Evolutionary conservation across 352 stramenopile species (phyloP).

Genomic region (Elongisporangium anandrum): DNA sequence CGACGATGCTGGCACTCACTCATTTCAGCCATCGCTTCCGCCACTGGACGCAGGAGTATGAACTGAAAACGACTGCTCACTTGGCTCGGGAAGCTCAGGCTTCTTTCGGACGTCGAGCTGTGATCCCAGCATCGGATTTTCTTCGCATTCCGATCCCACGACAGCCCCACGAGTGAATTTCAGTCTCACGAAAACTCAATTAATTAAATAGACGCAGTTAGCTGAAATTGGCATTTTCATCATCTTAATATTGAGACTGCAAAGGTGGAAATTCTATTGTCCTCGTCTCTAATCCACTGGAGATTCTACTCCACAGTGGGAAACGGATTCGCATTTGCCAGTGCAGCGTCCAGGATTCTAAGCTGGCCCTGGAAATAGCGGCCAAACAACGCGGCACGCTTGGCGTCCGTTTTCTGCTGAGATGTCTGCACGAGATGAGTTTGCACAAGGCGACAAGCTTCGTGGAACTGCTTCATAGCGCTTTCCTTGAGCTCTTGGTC

Average conservation of each 20-base stretch:
- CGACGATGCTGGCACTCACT: slow-evolving; percentile 71
- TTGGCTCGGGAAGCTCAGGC: slow-evolving; percentile 61
- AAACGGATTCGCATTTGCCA: slow-evolving; percentile 8
- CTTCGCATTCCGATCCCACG: slow-evolving; percentile 72
- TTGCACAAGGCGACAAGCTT: slow-evolving; percentile 5
- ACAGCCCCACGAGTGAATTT: slow-evolving; percentile 29
- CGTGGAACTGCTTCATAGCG: slow-evolving; percentile 8
- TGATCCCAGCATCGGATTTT: slow-evolving; percentile 77
- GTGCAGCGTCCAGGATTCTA: slow-evolving; percentile 9
- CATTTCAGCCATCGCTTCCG: slow-evolving; percentile 86
- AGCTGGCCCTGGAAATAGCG: slow-evolving; percentile 13
- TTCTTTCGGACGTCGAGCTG: slow-evolving; percentile 55
- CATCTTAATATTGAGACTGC: not conserved
- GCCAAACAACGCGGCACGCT: not conserved
- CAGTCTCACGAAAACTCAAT: slow-evolving; percentile 2
- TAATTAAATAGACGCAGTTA: slow-evolving; percentile 10
- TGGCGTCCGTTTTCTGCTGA: not conserved
- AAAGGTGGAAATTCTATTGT: not conserved
- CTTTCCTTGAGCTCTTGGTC: slow-evolving; percentile 14
- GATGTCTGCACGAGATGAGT: not conserved
- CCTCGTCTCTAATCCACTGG: not conserved
- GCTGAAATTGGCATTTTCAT: too few species aligned
- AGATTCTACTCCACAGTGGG: not conserved
- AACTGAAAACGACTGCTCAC: slow-evolving; percentile 53
- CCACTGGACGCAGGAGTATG: slow-evolving; percentile 41